Evolutionary conservation across 2,329 filamentous ascomycete genomes (phyloP), one percentile per base, ranked within the genome.

Genomic region (Penicillium sp.): DNA sequence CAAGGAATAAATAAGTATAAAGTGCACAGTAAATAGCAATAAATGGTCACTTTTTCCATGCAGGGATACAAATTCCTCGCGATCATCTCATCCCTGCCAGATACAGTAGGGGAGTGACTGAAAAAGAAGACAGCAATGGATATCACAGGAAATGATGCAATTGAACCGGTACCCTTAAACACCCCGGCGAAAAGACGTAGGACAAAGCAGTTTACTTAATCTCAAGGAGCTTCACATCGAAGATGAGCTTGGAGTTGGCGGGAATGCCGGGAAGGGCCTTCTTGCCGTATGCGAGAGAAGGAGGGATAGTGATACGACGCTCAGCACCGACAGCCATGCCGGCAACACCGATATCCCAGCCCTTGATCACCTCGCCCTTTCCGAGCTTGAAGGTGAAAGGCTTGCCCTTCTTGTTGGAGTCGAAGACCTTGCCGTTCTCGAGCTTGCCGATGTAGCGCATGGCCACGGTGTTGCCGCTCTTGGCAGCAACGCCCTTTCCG

Each of bases 401-500:
- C 78, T 95, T 91, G 65, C 93, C 93, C 79, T 95, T 96, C 82
- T 97, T 99, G 82, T 99, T 97, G 73, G 90, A 89, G 75, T 97
- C 92, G 67, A 99, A 99, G 61, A 95, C 84, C 77, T 96, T 95
- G 74, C 90, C 90, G 73, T 95, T 87, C 67, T 86, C 82, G 55
- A 93, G 87, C 81, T 99, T 99, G 73, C 93, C 93, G 64, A 99
- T 97, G 78, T 99, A 99, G 68, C 93, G 85, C 83, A 99, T 93
- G 65, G 89, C 84, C 55, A 99, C 86, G 60, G 82, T 87, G 77
- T 95, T 88, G 57, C 93, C 92, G 65, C 84, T 86, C 86, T 97
- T 97, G 56, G 86, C 90, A 48, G 82, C 83, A 56, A 87, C 85
- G 61, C 93, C 93, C 58, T 81, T 83, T 52, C 93, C 93, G 56